Conservation (phyloP, 208 protist genomes). For the Blechomonas ayalai region DNA sequence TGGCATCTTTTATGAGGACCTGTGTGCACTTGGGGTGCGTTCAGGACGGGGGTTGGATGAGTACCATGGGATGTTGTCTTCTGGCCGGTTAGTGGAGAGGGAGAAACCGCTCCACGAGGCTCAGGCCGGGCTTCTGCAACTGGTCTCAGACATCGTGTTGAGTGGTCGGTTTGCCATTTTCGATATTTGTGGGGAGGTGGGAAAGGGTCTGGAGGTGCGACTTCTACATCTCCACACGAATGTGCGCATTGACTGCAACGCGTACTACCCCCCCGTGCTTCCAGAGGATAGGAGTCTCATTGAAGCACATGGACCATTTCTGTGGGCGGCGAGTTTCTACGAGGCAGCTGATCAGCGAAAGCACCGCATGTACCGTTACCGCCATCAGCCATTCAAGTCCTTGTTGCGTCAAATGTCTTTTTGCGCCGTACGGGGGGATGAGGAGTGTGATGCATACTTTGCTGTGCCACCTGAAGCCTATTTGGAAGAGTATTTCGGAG, state of each 20-base stretch:
- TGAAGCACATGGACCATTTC: constrained; percentile 26
- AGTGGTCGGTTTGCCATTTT: constrained; percentile 43
- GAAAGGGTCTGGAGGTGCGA: constrained; percentile 72
- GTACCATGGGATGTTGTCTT: too few species aligned
- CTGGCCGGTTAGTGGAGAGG: too few species aligned
- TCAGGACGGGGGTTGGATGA: too few species aligned
- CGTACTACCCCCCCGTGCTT: constrained; percentile 63
- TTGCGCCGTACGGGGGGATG: constrained; percentile 14
- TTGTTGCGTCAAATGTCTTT: constrained; percentile 26
- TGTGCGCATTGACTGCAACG: constrained; percentile 76
- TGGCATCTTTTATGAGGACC: constrained; percentile 61
- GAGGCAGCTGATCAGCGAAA: constrained; percentile 29
- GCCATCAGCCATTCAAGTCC: constrained; percentile 37
- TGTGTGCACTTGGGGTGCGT: constrained; percentile 5
- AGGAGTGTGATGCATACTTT: constrained; percentile 11
- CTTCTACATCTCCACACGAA: constrained; percentile 48
- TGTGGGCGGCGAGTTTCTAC: constrained; percentile 81
- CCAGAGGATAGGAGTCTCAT: constrained; percentile 28
- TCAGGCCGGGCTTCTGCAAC: constrained; percentile 13
- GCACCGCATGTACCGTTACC: constrained; percentile 84
- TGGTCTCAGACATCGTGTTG: constrained; percentile 28
- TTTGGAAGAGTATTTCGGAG: constrained; percentile 77
- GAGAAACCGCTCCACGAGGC: neutral
- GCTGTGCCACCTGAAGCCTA: constrained; percentile 53
- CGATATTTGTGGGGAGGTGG: constrained; percentile 66